Percentiles rank a stretch among this genome's conserved stretches.
These are phyloP conservation scores for Aspergillus oerlinghausenensis DNA, from an alignment of 2,329 filamentous ascomycete species.

Conservation along the genomic window DNA sequence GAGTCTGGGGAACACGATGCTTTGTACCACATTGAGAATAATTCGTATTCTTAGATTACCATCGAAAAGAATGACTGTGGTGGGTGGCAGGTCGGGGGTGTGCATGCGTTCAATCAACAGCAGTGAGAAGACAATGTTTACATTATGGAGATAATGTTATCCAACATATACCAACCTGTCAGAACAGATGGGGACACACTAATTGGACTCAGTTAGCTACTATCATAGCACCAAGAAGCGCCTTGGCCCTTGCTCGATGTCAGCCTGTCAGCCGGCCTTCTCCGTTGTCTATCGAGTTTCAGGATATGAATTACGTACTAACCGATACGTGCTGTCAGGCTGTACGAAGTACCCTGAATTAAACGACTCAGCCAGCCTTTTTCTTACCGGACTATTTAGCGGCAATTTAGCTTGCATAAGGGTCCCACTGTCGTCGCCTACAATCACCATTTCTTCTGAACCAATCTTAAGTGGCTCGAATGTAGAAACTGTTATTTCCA, in stretches of 20 bases:
- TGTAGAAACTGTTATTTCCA: background rate
- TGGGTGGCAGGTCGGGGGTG: background rate
- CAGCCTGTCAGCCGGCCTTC: slow-evolving; percentile 6
- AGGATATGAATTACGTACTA: background rate
- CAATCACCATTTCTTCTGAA: background rate
- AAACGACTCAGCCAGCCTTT: background rate
- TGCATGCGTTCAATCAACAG: background rate
- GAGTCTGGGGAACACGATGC: background rate
- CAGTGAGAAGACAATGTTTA: background rate
- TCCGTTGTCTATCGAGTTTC: background rate
- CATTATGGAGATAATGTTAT: background rate
- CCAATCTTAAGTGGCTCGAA: background rate
- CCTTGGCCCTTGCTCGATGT: background rate
- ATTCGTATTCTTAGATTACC: background rate
- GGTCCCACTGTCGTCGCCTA: background rate
- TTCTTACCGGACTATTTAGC: background rate
- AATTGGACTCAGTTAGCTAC: background rate
- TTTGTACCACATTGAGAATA: background rate
- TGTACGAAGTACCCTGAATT: background rate
- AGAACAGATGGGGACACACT: background rate
- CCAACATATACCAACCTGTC: too few species aligned
- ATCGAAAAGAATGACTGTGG: background rate
- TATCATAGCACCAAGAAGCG: background rate
- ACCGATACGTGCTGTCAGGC: background rate
- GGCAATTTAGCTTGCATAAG: background rate